phyloP scores from a whole-genome alignment of 1,139 yeast genomes.

The Suhomyces yuchorum region DNA sequence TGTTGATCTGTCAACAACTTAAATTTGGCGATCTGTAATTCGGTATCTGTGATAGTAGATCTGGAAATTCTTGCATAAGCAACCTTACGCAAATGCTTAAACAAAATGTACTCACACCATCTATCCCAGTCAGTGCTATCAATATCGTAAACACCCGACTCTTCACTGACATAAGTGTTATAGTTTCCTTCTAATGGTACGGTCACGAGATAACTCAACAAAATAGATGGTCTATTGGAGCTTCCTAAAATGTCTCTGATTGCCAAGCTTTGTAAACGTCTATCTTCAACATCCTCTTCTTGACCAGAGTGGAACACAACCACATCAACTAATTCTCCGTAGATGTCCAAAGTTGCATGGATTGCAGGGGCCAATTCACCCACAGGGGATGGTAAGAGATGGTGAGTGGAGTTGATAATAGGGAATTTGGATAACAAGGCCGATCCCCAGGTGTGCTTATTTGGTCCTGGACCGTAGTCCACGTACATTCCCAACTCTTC shows the following conservation, averaged over 20 bases:
- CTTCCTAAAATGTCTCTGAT: slow-evolving; percentile 80
- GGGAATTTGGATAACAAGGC: slow-evolving; percentile 93
- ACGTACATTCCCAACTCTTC: slow-evolving; percentile 93
- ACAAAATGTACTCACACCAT: slow-evolving; percentile 96
- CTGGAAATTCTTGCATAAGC: slow-evolving; percentile 95
- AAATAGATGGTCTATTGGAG: slow-evolving; percentile 72
- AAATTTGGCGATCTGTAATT: slow-evolving; percentile 92
- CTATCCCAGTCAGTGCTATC: slow-evolving; percentile 95
- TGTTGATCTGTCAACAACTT: slow-evolving; percentile 56
- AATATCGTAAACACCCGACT: slow-evolving; percentile 87
- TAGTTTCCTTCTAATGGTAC: slow-evolving; percentile 86
- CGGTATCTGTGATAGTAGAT: slow-evolving; percentile 94
- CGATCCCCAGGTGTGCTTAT: slow-evolving; percentile 98
- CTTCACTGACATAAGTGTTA: slow-evolving; percentile 82
- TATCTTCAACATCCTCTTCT: slow-evolving; percentile 94
- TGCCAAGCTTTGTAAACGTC: slow-evolving; percentile 80
- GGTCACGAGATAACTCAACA: slow-evolving; percentile 88
- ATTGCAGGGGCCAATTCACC: slow-evolving; percentile 99
- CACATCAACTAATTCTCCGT: slow-evolving; percentile 83
- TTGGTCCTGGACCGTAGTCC: slow-evolving; percentile 97
- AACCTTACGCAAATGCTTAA: slow-evolving; percentile 80
- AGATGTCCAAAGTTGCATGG: slow-evolving; percentile 90
- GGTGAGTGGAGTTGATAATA: slow-evolving; percentile 84
- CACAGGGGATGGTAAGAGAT: slow-evolving; percentile 88
- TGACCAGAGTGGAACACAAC: slow-evolving; percentile 98